phyloP scores from a whole-genome alignment of 2,329 filamentous ascomycete genomes.

The Penicillium corylophilum region DNA sequence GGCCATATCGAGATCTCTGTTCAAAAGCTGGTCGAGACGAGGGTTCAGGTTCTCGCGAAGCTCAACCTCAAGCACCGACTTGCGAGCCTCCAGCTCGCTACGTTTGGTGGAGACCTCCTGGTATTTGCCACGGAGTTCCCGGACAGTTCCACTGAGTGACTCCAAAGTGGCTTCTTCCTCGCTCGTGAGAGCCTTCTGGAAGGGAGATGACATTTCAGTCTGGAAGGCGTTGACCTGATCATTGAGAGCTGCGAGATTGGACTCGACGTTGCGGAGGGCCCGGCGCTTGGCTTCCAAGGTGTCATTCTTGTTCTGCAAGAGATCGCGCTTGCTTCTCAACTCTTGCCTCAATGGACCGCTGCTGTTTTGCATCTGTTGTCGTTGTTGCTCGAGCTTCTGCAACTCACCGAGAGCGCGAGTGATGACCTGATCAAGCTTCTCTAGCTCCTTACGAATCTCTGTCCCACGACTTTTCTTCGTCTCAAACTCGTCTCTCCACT shows the following conservation, averaged over 20 bases:
- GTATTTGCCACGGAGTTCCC: conserved; percentile 73
- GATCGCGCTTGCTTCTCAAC: conserved; percentile 69
- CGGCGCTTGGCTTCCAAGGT: conserved; percentile 71
- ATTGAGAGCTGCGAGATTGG: conserved; percentile 71
- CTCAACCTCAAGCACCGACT: conserved; percentile 81
- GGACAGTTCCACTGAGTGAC: conserved; percentile 64
- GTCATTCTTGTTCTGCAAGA: conserved; percentile 70
- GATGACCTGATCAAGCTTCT: conserved; percentile 82
- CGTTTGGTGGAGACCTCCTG: conserved; percentile 71
- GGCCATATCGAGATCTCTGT: conserved; percentile 66
- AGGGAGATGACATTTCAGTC: conserved; percentile 77
- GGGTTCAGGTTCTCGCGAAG: conserved; percentile 85
- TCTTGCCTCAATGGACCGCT: conserved; percentile 79
- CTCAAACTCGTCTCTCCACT: conserved; percentile 74
- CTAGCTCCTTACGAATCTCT: conserved; percentile 68
- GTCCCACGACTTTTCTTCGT: conserved; percentile 61
- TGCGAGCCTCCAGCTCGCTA: conserved; percentile 74
- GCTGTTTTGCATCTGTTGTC: conserved; percentile 74
- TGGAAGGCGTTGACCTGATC: conserved; percentile 76
- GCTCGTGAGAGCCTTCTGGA: conserved; percentile 82
- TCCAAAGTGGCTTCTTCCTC: conserved; percentile 83
- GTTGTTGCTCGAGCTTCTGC: conserved; percentile 76
- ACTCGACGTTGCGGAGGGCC: conserved; percentile 66
- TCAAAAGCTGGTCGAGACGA: conserved; percentile 80
- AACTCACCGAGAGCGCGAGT: conserved; percentile 81